These are phyloP conservation scores for Aspergillus bertholletiae DNA, from an alignment of 495 filamentous ascomycete species.

Conservation along the genomic window DNA sequence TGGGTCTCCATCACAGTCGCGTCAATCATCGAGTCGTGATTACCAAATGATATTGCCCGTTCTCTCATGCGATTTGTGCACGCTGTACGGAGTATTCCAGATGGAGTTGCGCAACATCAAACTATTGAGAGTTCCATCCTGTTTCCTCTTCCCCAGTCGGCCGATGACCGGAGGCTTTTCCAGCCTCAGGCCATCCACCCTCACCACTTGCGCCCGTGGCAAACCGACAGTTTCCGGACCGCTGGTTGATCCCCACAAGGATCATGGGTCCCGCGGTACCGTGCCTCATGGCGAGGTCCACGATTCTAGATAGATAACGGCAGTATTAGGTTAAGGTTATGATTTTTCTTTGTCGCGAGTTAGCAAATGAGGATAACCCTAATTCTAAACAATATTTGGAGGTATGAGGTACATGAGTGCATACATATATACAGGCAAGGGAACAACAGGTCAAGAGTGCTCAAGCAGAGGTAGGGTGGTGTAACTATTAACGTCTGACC, in stretches of 20 bases:
- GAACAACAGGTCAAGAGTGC: no score
- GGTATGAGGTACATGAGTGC: not conserved
- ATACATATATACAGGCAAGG: not conserved
- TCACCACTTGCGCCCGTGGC: not conserved
- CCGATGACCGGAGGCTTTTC: constrained; percentile 9
- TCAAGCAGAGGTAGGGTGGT: no score
- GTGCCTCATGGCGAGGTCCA: not conserved
- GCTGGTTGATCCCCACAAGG: not conserved
- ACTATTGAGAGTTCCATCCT: not conserved
- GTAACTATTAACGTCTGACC: no score
- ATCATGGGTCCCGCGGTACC: not conserved
- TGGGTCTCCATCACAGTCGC: not conserved
- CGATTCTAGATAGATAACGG: not conserved
- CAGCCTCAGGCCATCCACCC: not conserved
- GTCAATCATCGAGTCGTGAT: constrained; percentile 4
- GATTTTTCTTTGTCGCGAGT: not conserved
- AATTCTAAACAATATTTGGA: not conserved
- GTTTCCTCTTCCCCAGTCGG: not conserved
- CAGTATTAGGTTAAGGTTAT: not conserved
- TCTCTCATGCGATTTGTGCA: not conserved
- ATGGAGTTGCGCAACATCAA: not conserved
- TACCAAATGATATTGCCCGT: constrained; percentile 1
- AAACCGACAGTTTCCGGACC: constrained; percentile 3
- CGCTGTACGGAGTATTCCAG: not conserved
- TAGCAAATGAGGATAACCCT: not conserved